Conservation (phyloP, 768 basidiomycete species). For the Coprinopsis marcescibilis region DNA sequence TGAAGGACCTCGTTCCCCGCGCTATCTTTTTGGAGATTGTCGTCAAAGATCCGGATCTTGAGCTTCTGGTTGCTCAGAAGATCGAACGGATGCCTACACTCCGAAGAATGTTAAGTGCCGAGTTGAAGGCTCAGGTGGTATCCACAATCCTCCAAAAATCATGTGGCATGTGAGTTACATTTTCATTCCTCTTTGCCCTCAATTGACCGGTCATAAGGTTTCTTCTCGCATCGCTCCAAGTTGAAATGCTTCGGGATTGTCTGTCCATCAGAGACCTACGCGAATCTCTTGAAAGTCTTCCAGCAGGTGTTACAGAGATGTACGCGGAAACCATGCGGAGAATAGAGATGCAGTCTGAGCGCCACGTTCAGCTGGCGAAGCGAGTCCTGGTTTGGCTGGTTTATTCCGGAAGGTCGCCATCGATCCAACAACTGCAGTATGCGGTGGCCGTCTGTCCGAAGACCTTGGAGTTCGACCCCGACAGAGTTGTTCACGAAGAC, state of each 20-base stretch:
- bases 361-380: not conserved
- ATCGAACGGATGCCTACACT: not conserved
- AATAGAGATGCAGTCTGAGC: not conserved
- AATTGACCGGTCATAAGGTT: not conserved
- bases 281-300: not conserved
- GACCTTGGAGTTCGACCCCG: not conserved
- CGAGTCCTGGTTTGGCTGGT: not conserved
- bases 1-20: not conserved
- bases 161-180: not conserved
- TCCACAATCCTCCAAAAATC: too few relatives aligned
- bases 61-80: not conserved
- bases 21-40: not conserved
- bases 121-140: too few relatives aligned
- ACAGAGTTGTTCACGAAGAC: not conserved
- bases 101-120: not conserved
- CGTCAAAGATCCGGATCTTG: not conserved
- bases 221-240: not conserved
- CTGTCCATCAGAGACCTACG: not conserved
- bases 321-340: not conserved
- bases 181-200: not conserved
- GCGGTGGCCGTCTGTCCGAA: not conserved
- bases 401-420: not conserved
- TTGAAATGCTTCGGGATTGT: not conserved
- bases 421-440: not conserved
- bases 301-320: not conserved